These are phyloP conservation scores for Ascochyta clinopodiicola DNA, from an alignment of 2,329 filamentous ascomycete genomes.

Conservation along the genomic window DNA sequence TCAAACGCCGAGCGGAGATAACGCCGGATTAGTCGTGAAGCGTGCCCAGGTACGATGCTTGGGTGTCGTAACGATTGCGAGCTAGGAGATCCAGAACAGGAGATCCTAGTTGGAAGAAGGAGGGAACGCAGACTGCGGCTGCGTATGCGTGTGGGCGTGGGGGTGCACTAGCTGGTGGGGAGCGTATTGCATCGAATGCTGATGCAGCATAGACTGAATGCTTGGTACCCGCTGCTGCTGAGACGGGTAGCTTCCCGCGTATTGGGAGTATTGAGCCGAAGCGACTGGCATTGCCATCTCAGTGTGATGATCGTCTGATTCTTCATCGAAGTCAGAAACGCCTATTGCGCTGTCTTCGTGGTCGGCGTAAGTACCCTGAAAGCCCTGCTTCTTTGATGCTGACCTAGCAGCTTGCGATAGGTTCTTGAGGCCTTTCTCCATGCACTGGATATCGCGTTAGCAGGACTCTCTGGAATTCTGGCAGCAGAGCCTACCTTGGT, in stretches of 20 bases:
- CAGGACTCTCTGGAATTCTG: not conserved
- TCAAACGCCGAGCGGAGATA: constrained; percentile 18
- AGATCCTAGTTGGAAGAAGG: not conserved
- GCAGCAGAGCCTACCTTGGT: constrained; percentile 67
- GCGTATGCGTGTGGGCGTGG: constrained; percentile 16
- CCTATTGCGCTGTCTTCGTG: constrained; percentile 75
- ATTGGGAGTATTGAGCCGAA: constrained; percentile 29
- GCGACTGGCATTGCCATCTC: constrained; percentile 35
- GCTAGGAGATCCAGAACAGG: not conserved
- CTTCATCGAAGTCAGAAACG: constrained; percentile 58
- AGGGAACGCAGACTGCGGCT: constrained; percentile 6
- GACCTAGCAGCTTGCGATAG: constrained; percentile 73
- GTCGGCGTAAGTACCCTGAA: constrained; percentile 52
- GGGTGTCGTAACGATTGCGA: constrained; percentile 15
- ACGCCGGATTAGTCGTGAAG: constrained; percentile 11
- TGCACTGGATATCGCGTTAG: constrained; percentile 64
- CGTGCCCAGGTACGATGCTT: not conserved
- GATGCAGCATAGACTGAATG: constrained; percentile 50
- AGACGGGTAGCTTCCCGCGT: constrained; percentile 27
- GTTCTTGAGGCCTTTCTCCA: constrained; percentile 84
- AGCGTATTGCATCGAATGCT: constrained; percentile 29
- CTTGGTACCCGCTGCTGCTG: constrained; percentile 45
- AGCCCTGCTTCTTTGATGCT: constrained; percentile 66
- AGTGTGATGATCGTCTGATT: constrained; percentile 43
- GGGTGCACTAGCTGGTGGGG: constrained; percentile 25